phyloP scores from a whole-genome alignment of 345 rosid genomes.

The Nasturtium officinale region DNA sequence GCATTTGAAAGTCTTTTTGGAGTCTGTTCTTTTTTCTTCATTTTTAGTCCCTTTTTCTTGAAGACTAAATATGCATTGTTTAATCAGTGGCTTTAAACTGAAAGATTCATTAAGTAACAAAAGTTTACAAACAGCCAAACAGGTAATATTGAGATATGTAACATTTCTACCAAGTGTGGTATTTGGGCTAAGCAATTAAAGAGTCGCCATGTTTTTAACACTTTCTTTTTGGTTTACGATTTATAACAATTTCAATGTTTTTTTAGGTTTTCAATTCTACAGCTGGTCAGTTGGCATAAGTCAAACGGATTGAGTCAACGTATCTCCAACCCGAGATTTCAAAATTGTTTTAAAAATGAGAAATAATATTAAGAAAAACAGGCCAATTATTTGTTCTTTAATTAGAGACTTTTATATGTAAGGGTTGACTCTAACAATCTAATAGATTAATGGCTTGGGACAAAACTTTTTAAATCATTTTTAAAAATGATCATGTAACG shows the following conservation, averaged over 20 bases:
- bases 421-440: neutral
- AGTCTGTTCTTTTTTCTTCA: slow-evolving; percentile 1
- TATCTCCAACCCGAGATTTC: neutral
- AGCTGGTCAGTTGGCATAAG: neutral
- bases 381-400: neutral
- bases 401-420: neutral
- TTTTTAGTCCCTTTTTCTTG: neutral
- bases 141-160: neutral
- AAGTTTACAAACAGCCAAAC: neutral
- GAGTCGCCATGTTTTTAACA: neutral
- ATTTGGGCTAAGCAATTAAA: neutral
- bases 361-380: neutral
- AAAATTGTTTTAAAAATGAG: neutral
- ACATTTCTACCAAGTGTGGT: neutral
- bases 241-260: neutral
- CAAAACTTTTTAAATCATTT: no score
- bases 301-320: neutral
- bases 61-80: neutral
- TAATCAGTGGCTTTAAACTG: neutral
- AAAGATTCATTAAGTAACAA: neutral
- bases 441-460: neutral
- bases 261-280: neutral
- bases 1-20: neutral
- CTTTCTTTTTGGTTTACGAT: neutral
- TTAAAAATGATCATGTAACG: no score